phyloP scores from a whole-genome alignment of 495 filamentous ascomycete genomes.

The Xylaria longipes region DNA sequence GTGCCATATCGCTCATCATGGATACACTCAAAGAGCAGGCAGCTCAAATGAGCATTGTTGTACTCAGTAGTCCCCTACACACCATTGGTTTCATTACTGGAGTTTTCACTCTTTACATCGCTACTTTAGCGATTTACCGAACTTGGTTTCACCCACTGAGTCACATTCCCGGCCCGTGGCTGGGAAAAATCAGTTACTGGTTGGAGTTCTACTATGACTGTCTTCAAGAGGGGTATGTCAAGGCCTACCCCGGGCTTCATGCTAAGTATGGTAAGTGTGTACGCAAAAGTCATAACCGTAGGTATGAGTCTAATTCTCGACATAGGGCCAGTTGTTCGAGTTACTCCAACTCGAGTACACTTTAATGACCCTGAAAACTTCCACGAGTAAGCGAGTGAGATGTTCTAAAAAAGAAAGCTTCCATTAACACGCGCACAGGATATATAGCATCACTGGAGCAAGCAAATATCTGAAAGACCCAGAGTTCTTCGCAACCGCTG shows the following conservation, averaged over 20 bases:
- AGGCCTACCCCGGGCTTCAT: conserved; percentile 6
- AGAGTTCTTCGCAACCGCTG: conserved; percentile 9
- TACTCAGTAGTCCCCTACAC: not conserved
- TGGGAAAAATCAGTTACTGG: not conserved
- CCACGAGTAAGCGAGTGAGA: conserved; percentile 5
- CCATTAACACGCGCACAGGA: not conserved
- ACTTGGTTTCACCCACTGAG: conserved; percentile 12
- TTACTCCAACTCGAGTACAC: conserved; percentile 11
- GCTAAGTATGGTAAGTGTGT: conserved; percentile 13
- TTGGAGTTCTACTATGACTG: conserved; percentile 19
- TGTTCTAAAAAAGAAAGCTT: not conserved
- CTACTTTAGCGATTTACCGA: not conserved
- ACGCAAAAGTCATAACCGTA: not conserved
- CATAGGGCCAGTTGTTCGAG: conserved; percentile 16
- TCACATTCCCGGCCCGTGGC: conserved; percentile 17
- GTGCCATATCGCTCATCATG: not conserved
- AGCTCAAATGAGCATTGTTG: not conserved
- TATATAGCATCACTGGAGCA: conserved; percentile 4
- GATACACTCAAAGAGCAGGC: not conserved
- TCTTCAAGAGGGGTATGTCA: conserved; percentile 8
- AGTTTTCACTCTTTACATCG: not conserved
- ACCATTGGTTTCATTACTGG: not conserved
- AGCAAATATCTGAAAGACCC: conserved; percentile 16
- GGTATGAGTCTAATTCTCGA: not conserved
- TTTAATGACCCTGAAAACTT: conserved; percentile 19